Evolutionary conservation across 352 stramenopile species (phyloP).

Genomic region (Phytopythium montanum): DNA sequence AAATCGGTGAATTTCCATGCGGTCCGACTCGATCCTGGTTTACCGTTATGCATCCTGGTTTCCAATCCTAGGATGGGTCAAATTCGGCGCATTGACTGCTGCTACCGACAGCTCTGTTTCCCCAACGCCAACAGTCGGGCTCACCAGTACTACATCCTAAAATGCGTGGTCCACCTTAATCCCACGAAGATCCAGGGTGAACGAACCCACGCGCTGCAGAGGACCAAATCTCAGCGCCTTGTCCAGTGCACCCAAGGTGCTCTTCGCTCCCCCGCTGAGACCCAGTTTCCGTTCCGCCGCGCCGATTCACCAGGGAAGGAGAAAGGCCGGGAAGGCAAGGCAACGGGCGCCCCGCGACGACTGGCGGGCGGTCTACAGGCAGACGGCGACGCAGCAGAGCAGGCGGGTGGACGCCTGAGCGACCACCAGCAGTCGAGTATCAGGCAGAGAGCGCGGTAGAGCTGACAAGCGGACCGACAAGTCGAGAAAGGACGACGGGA

Average conservation of each 20-base stretch:
- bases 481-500: neutral
- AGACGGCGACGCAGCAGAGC: too few species aligned
- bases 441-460: neutral
- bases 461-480: neutral
- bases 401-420: too few species aligned
- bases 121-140: neutral
- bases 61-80: neutral
- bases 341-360: too few species aligned
- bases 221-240: conserved; percentile 1
- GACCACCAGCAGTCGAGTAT: neutral
- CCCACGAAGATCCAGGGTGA: neutral
- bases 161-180: neutral
- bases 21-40: neutral
- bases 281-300: neutral
- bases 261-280: neutral
- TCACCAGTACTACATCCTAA: neutral
- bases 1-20: neutral
- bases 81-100: neutral
- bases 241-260: too few species aligned
- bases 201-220: neutral
- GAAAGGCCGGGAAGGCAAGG: too few species aligned
- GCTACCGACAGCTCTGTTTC: neutral
- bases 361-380: neutral
- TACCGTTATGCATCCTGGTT: neutral
- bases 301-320: neutral